A percentile compares a stretch with the other conserved stretches of the same genome.
These are phyloP conservation scores for Auriscalpium vulgare DNA, from an alignment of 768 basidiomycete genomes.

Conservation along the genomic window DNA sequence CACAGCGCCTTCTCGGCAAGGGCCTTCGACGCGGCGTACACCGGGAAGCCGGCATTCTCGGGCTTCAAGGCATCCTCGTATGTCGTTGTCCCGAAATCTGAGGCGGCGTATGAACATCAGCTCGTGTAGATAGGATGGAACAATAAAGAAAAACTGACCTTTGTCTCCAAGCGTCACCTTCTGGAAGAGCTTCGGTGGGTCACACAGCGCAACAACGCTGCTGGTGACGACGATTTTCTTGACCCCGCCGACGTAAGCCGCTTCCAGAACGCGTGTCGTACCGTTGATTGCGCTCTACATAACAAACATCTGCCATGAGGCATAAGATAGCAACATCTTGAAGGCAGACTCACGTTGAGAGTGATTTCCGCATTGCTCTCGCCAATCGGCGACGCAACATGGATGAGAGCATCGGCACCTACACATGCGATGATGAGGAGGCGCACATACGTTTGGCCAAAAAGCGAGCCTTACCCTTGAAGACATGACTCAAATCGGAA, in stretches of 20 bases:
- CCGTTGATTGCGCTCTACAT: background rate
- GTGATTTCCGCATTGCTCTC: background rate
- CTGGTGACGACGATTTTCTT: background rate
- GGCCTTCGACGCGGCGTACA: constrained; percentile 31
- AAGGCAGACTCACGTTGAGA: background rate
- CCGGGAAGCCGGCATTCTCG: constrained; percentile 16
- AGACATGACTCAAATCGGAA: constrained; percentile 7
- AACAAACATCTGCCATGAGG: background rate
- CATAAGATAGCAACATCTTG: background rate
- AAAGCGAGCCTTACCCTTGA: constrained; percentile 7
- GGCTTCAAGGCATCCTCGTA: constrained; percentile 22
- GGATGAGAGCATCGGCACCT: background rate
- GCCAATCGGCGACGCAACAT: background rate
- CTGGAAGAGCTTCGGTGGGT: background rate
- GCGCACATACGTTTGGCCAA: background rate
- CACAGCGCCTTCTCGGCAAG: constrained; percentile 16
- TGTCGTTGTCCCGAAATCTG: constrained; percentile 29
- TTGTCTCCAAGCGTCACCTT: background rate
- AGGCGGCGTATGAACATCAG: background rate
- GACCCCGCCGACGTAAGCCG: background rate
- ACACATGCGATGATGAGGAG: background rate
- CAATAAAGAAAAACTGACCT: background rate
- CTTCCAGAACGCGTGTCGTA: background rate
- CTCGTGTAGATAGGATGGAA: too few species aligned
- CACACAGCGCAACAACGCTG: background rate